These are phyloP conservation scores for Sphaceloma murrayae DNA, from an alignment of 2,329 filamentous ascomycete genomes.

Conservation along the genomic window DNA sequence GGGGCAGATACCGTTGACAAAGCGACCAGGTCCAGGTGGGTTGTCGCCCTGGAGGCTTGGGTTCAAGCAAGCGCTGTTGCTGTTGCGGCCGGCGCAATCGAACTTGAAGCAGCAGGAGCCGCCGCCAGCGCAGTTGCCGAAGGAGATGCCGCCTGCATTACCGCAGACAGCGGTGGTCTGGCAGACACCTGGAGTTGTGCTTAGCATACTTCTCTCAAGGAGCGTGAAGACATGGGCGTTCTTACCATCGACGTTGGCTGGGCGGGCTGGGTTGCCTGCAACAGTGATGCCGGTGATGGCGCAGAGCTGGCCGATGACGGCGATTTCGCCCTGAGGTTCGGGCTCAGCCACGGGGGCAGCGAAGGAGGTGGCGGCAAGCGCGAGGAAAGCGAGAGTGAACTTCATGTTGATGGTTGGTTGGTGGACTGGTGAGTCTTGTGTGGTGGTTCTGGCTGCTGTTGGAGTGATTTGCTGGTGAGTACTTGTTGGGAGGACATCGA, in stretches of 20 bases:
- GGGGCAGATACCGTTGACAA: constrained; percentile 16
- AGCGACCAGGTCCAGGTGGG: constrained; percentile 13
- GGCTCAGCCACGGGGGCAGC: constrained; percentile 4
- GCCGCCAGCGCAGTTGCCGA: constrained; percentile 14
- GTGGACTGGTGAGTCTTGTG: constrained; percentile 9
- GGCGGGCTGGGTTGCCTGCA: constrained; percentile 14
- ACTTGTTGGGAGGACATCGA: no score
- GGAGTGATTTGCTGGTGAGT: no score
- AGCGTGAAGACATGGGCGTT: not conserved
- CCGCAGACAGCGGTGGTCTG: constrained; percentile 2
- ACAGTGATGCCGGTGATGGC: constrained; percentile 7
- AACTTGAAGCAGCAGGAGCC: constrained; percentile 15
- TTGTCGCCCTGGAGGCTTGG: constrained; percentile 6
- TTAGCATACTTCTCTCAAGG: not conserved
- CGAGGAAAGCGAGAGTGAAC: constrained; percentile 13
- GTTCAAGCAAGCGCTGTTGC: constrained; percentile 17
- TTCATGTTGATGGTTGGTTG: constrained; percentile 11
- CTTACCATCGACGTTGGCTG: not conserved
- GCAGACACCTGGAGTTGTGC: constrained; percentile 14
- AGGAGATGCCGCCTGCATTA: constrained; percentile 5
- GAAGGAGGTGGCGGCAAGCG: constrained; percentile 13
- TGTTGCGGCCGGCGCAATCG: constrained; percentile 16
- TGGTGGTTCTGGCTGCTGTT: not conserved
- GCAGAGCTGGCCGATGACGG: constrained; percentile 14
- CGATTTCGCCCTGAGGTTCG: constrained; percentile 1